A percentile compares a stretch with the other conserved stretches of the same genome.
Evolutionary conservation across 129 eudicot species (phyloP).

Genomic region (Smallanthus sonchifolius): DNA sequence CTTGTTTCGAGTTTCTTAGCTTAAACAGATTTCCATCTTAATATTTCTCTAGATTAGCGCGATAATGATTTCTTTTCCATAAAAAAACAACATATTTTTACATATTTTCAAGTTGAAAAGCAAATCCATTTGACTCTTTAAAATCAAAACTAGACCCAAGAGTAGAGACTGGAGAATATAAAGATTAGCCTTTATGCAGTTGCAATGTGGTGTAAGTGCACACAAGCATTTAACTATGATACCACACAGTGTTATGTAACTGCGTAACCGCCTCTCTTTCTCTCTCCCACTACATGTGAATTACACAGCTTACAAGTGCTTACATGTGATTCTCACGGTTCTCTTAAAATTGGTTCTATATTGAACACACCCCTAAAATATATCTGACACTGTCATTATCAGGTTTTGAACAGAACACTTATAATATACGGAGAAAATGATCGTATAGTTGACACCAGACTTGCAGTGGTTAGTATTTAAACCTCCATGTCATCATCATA

Average conservation of each 20-base stretch:
- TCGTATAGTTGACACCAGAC: constrained; percentile 64
- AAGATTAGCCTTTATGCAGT: neutral
- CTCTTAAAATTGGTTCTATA: neutral
- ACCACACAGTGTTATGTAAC: too few species aligned
- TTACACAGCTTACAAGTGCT: neutral
- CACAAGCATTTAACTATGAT: too few species aligned
- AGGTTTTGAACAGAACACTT: constrained; percentile 69
- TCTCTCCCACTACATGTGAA: neutral
- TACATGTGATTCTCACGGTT: neutral
- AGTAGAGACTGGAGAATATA: neutral
- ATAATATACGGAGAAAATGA: constrained; percentile 83
- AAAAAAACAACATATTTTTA: neutral
- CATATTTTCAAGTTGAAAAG: neutral
- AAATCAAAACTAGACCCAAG: neutral
- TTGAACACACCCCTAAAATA: neutral
- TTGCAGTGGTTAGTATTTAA: constrained; percentile 57
- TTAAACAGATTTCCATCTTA: neutral
- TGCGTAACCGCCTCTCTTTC: too few species aligned
- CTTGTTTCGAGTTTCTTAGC: neutral
- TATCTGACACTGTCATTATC: neutral
- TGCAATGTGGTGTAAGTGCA: too few species aligned
- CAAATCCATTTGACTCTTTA: neutral
- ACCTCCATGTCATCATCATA: neutral
- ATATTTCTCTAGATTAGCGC: too few species aligned
- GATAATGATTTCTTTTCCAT: neutral